Evolutionary conservation across 371 early-diverging fungal species (phyloP).

Genomic region (Rhizopus arrhizus): DNA sequence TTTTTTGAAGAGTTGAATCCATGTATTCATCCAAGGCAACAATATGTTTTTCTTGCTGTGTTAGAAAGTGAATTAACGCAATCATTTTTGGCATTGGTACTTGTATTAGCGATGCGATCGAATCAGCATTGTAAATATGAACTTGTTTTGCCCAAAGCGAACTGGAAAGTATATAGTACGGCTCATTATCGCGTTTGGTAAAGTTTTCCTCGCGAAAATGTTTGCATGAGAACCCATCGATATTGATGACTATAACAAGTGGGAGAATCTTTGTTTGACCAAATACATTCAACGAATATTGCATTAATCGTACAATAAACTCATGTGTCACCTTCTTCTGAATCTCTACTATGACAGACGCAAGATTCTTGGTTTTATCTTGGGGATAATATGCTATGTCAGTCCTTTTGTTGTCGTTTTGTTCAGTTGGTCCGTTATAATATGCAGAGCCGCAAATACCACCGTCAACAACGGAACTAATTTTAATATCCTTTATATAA

Average conservation of each 20-base stretch:
- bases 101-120: conserved; percentile 13
- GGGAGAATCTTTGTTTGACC: conserved; percentile 13
- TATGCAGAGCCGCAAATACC: conserved; percentile 18
- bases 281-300: conserved; percentile 19
- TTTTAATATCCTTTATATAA: conserved; percentile 11
- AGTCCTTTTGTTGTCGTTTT: conserved; percentile 9
- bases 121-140: conserved; percentile 16
- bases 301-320: conserved; percentile 17
- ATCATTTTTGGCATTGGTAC: conserved; percentile 18
- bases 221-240: conserved; percentile 17
- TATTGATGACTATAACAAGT: conserved; percentile 16
- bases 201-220: conserved; percentile 13
- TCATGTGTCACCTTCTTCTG: conserved; percentile 11
- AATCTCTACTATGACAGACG: conserved; percentile 17
- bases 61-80: conserved; percentile 19
- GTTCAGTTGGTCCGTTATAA: conserved; percentile 10
- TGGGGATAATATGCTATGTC: conserved; percentile 8
- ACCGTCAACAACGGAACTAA: conserved; percentile 6
- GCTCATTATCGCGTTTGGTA: conserved; percentile 17
- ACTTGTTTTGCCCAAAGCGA: conserved; percentile 23
- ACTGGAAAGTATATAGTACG: conserved; percentile 18
- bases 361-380: conserved; percentile 9
- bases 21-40: conserved; percentile 25
- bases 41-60: conserved; percentile 18
- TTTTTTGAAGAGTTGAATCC: conserved; percentile 13